Conservation (phyloP, 1,139 yeast species). For the Geotrichum histeridarum region DNA sequence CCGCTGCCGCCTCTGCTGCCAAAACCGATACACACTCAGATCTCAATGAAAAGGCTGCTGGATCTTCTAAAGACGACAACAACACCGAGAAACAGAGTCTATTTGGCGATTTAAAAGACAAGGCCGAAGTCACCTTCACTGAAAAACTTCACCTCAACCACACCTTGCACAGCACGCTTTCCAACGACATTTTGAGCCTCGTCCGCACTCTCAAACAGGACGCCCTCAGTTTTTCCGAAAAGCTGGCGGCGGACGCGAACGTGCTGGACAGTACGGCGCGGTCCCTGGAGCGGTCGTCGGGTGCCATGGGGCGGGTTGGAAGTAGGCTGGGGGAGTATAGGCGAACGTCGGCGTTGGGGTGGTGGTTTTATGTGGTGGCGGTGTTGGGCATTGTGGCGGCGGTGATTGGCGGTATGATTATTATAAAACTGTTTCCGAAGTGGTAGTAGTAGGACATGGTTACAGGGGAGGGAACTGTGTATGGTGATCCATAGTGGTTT, state of each 20-base stretch:
- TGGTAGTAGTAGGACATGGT: constrained; percentile 31
- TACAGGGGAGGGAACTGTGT: too few relatives aligned
- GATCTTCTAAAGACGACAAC: not conserved
- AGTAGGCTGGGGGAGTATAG: constrained; percentile 34
- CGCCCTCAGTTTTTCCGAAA: constrained; percentile 43
- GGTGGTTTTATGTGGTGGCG: constrained; percentile 40
- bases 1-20: too few relatives aligned
- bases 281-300: constrained; percentile 36
- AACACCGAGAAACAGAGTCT: not conserved
- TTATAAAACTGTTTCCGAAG: constrained; percentile 39
- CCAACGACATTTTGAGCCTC: constrained; percentile 46
- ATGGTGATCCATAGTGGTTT: too few relatives aligned
- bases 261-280: constrained; percentile 35
- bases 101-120: not conserved
- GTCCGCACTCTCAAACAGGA: constrained; percentile 49
- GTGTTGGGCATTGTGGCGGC: constrained; percentile 35
- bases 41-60: too few relatives aligned
- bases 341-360: constrained; percentile 37
- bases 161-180: constrained; percentile 41
- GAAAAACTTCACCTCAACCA: constrained; percentile 34
- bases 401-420: constrained; percentile 35
- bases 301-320: constrained; percentile 38
- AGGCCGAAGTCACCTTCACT: constrained; percentile 21
- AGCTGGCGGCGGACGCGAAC: constrained; percentile 35
- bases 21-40: too few relatives aligned